These are phyloP conservation scores for Glebionis coronaria DNA, from an alignment of 129 eudicot genomes.

Conservation along the genomic window DNA sequence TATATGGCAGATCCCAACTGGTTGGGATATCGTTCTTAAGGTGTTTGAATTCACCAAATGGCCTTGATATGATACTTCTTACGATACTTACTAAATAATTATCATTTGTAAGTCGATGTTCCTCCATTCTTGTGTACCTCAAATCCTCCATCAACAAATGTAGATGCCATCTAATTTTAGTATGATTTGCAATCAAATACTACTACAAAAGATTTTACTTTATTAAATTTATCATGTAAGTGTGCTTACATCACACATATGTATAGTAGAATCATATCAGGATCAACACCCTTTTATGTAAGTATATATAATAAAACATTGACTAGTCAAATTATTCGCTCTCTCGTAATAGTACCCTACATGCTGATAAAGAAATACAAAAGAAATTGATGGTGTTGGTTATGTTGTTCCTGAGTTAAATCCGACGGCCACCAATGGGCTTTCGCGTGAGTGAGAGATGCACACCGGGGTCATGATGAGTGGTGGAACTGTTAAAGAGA, in stretches of 20 bases:
- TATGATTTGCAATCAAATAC: neutral
- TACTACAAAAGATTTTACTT: neutral
- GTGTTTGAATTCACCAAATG: slow-evolving; percentile 92
- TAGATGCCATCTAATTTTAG: too few relatives aligned
- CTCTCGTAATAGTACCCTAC: neutral
- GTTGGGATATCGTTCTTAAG: slow-evolving; percentile 83
- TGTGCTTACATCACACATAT: slow-evolving; percentile 1
- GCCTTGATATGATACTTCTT: slow-evolving; percentile 47
- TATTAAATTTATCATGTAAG: neutral
- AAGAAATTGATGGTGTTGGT: neutral
- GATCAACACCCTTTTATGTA: neutral
- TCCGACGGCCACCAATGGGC: slow-evolving; percentile 7
- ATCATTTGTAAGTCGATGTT: too few relatives aligned
- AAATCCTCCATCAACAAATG: too few relatives aligned
- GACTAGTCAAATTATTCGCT: slow-evolving; percentile 4
- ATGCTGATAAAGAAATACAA: neutral
- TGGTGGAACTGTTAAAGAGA: slow-evolving; percentile 32
- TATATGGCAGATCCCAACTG: slow-evolving; percentile 87
- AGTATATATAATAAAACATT: neutral
- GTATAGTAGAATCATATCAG: neutral
- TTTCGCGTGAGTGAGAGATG: slow-evolving; percentile 47
- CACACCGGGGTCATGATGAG: slow-evolving; percentile 66
- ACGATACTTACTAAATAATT: too few relatives aligned
- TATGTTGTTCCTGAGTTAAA: slow-evolving; percentile 3
- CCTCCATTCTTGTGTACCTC: too few relatives aligned